phyloP scores from a whole-genome alignment of 2,329 filamentous ascomycete species.

The Fusarium sp. region DNA sequence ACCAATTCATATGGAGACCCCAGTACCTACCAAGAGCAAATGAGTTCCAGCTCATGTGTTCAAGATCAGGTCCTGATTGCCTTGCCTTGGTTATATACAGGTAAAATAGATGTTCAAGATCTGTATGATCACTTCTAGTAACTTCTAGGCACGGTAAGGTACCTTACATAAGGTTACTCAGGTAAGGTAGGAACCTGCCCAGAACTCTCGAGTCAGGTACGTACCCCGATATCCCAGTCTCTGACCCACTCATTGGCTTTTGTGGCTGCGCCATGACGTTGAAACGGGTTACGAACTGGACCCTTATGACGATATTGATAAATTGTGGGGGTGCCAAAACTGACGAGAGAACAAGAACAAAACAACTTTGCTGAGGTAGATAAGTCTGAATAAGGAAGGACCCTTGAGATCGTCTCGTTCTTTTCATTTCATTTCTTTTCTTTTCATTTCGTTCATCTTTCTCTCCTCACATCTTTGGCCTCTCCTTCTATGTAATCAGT shows the following conservation, averaged over 20 bases:
- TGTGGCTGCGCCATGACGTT: constrained; percentile 36
- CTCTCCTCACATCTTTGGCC: not conserved
- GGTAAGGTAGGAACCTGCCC: not conserved
- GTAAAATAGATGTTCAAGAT: not conserved
- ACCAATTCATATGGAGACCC: not conserved
- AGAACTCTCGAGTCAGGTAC: not conserved
- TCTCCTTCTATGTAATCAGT: not conserved
- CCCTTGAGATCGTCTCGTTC: not conserved
- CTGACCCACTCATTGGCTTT: not conserved
- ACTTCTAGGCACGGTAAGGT: too few species aligned
- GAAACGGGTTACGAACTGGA: constrained; percentile 14
- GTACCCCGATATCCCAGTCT: not conserved
- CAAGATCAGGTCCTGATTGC: not conserved
- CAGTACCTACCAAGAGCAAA: not conserved
- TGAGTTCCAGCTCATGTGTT: not conserved
- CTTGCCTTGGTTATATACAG: not conserved
- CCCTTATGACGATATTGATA: constrained; percentile 31
- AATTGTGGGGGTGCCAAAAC: constrained; percentile 2
- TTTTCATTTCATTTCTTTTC: not conserved
- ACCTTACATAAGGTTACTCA: too few species aligned
- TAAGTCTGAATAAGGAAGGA: constrained; percentile 7
- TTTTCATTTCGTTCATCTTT: not conserved
- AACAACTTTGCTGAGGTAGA: not conserved
- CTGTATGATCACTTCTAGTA: not conserved
- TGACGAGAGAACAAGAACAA: not conserved